Evolutionary conservation across 208 protist species (phyloP).

Genomic region (Leishmania guyanensis): DNA sequence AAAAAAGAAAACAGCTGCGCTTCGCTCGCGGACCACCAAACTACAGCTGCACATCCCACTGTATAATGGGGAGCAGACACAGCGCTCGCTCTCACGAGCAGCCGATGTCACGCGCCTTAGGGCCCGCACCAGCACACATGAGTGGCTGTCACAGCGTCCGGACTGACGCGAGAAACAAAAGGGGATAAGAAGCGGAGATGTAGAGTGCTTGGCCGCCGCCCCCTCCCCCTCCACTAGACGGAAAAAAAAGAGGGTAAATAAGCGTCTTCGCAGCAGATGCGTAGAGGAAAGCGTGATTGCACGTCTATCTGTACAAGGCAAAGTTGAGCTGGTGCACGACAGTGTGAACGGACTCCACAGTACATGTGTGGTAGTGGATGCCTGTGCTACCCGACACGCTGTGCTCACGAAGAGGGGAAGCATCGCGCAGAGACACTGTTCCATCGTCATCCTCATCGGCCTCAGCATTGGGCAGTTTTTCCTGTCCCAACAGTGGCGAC

Average conservation of each 20-base stretch:
- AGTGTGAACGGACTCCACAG: slow-evolving; percentile 23
- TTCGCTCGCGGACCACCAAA: background rate
- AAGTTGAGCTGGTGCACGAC: slow-evolving; percentile 32
- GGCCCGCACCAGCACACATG: background rate
- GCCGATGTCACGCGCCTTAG: background rate
- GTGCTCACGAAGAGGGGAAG: slow-evolving; percentile 32
- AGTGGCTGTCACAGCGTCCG: background rate
- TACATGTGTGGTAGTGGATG: slow-evolving; percentile 20
- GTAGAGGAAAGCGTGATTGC: background rate
- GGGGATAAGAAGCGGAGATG: background rate
- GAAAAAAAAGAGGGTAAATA: background rate
- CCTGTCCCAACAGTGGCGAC: too few species aligned
- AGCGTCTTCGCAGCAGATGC: background rate
- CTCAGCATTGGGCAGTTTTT: background rate
- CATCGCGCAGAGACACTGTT: slow-evolving; percentile 22
- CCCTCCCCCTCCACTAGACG: background rate
- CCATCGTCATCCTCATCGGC: slow-evolving; percentile 1
- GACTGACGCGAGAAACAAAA: background rate
- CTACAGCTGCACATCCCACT: slow-evolving; percentile 1
- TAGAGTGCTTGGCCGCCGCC: background rate
- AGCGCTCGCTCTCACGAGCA: background rate
- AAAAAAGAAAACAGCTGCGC: background rate
- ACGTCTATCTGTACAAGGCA: slow-evolving; percentile 23
- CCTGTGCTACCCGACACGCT: slow-evolving; percentile 18
- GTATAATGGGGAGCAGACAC: background rate